These are phyloP conservation scores for Ganoderma leucocontextum DNA, from an alignment of 1,284 basidiomycete genomes.

Conservation along the genomic window DNA sequence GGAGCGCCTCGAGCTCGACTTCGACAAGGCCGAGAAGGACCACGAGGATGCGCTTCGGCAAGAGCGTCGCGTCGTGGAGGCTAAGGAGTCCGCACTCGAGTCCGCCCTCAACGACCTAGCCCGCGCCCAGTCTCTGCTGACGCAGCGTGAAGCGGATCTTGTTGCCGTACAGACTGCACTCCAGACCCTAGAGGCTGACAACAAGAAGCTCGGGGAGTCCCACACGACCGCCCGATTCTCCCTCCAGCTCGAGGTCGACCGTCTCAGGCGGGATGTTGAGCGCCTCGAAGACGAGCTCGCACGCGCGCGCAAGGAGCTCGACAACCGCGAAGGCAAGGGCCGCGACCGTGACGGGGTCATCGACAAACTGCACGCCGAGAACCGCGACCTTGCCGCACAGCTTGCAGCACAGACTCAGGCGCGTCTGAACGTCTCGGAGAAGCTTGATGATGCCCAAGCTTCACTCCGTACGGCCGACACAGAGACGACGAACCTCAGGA, in stretches of 20 bases:
- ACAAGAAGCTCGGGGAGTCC: constrained; percentile 80
- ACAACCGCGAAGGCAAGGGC: constrained; percentile 68
- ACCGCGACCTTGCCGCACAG: constrained; percentile 79
- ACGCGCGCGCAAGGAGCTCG: constrained; percentile 77
- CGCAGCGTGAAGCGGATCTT: constrained; percentile 78
- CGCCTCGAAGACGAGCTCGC: constrained; percentile 84
- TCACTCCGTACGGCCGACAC: constrained; percentile 70
- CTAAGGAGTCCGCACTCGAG: constrained; percentile 72
- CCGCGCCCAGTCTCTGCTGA: constrained; percentile 65
- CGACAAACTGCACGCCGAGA: constrained; percentile 80
- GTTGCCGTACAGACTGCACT: constrained; percentile 78
- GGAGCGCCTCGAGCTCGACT: constrained; percentile 64
- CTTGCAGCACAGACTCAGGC: constrained; percentile 87
- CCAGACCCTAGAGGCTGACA: constrained; percentile 69
- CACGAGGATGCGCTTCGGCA: constrained; percentile 66
- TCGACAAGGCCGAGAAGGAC: constrained; percentile 62
- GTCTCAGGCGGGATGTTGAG: constrained; percentile 86
- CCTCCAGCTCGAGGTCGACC: constrained; percentile 90
- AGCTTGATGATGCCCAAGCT: constrained; percentile 77
- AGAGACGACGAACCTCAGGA: constrained; percentile 65
- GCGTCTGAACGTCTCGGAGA: constrained; percentile 84
- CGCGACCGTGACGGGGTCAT: constrained; percentile 76
- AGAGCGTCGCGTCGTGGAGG: constrained; percentile 68
- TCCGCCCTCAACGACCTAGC: constrained; percentile 68
- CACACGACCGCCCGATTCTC: constrained; percentile 87